Percentiles rank a stretch among this genome's conserved stretches.
Conservation (phyloP, 1,284 basidiomycete genomes). For the Boletus semigastroideus region DNA sequence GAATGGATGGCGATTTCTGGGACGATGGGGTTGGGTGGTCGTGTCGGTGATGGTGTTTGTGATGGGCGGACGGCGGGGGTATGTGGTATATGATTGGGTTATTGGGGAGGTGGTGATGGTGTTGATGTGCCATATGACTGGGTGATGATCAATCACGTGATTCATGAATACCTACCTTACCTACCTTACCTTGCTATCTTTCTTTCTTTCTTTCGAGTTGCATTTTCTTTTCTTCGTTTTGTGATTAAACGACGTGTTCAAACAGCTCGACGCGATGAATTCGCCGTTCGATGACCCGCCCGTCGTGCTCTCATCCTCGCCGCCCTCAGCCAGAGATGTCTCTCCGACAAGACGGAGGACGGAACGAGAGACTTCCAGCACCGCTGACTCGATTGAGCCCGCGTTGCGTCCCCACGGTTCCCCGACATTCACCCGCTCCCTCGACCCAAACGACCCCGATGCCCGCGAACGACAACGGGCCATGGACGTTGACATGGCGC, state of each 20-base stretch:
- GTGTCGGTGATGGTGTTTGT: conserved; percentile 55
- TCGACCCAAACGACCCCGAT: conserved; percentile 68
- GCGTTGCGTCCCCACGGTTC: conserved; percentile 52
- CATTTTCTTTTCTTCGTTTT: too few species aligned
- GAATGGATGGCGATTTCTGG: conserved; percentile 38
- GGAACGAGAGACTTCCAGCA: conserved; percentile 42
- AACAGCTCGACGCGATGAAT: conserved; percentile 17
- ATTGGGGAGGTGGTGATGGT: conserved; percentile 27
- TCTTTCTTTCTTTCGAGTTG: too few species aligned
- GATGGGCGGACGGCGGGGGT: conserved; percentile 58
- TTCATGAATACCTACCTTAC: too few species aligned
- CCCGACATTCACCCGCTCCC: conserved; percentile 59
- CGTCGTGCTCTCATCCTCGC: conserved; percentile 39
- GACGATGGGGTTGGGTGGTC: conserved; percentile 48
- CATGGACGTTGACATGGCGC: conserved; percentile 84
- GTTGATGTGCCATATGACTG: conserved; percentile 4
- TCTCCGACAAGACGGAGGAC: conserved; percentile 41
- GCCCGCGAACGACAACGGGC: conserved; percentile 76
- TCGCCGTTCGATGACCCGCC: conserved; percentile 28
- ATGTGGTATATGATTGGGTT: conserved; percentile 57
- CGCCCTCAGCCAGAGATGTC: conserved; percentile 40
- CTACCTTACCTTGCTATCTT: too few species aligned
- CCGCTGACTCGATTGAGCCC: conserved; percentile 43
- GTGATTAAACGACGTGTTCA: neutral
- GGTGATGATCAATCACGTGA: too few species aligned